Conservation (phyloP, 2,329 filamentous ascomycete genomes). For the Ophiostoma quercus region DNA sequence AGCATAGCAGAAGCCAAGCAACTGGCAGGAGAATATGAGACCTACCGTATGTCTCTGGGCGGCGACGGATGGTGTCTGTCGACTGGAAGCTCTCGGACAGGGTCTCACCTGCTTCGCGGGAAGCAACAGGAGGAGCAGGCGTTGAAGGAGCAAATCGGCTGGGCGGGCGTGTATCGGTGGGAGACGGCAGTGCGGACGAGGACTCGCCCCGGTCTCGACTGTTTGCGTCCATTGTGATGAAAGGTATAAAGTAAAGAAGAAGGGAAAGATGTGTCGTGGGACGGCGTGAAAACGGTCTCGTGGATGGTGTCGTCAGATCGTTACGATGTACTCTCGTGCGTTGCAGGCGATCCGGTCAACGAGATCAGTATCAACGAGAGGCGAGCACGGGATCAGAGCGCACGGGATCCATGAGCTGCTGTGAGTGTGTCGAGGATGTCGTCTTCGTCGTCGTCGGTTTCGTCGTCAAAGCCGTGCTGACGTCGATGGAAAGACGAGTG, state of each 20-base stretch:
- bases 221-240: constrained; percentile 20
- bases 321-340: not conserved
- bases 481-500: not conserved
- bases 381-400: constrained; percentile 13
- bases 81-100: constrained; percentile 54
- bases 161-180: constrained; percentile 21
- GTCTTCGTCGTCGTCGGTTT: not conserved
- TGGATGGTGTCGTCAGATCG: not conserved
- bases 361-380: constrained; percentile 11
- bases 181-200: constrained; percentile 18
- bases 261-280: not conserved
- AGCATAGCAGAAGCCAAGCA: not conserved
- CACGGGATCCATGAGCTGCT: constrained; percentile 20
- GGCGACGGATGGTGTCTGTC: constrained; percentile 55
- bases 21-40: constrained; percentile 20
- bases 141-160: constrained; percentile 1
- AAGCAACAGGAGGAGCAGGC: not conserved
- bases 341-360: not conserved
- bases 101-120: constrained; percentile 33
- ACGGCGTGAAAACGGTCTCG: not conserved
- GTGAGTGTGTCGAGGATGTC: not conserved
- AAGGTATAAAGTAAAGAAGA: too few relatives aligned
- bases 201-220: constrained; percentile 18
- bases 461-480: not conserved
- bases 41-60: constrained; percentile 56